Conservation (phyloP, 1,139 yeast species). For the Torulaspora globosa region DNA sequence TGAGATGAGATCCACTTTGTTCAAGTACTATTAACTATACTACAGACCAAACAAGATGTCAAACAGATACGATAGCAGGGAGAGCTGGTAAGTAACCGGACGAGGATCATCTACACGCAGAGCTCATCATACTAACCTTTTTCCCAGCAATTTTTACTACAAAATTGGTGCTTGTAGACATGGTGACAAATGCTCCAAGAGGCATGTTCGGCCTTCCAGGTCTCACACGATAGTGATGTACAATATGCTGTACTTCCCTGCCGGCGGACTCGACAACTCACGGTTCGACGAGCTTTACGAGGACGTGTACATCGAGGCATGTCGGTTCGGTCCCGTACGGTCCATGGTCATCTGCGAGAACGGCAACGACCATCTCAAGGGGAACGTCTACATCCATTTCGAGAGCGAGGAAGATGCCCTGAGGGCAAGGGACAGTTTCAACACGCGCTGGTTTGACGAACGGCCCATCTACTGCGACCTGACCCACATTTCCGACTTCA, state of each 20-base stretch:
- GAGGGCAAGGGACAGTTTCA: slow-evolving; percentile 56
- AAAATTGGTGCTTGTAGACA: slow-evolving; percentile 93
- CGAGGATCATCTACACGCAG: not conserved
- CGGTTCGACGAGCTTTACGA: slow-evolving; percentile 62
- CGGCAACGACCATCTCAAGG: slow-evolving; percentile 73
- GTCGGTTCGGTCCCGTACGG: slow-evolving; percentile 56
- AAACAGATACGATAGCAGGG: slow-evolving; percentile 17
- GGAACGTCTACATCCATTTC: slow-evolving; percentile 76
- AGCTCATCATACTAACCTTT: slow-evolving; percentile 8
- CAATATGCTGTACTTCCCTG: slow-evolving; percentile 68
- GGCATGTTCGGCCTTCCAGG: slow-evolving; percentile 64
- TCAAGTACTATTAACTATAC: not conserved
- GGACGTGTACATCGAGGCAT: slow-evolving; percentile 67
- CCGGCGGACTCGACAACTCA: slow-evolving; percentile 26
- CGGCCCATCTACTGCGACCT: slow-evolving; percentile 79
- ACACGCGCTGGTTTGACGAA: slow-evolving; percentile 77
- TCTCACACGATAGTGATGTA: slow-evolving; percentile 66
- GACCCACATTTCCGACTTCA: slow-evolving; percentile 68
- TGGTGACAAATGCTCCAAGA: slow-evolving; percentile 81
- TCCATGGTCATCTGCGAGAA: slow-evolving; percentile 78
- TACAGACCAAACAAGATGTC: slow-evolving; percentile 2
- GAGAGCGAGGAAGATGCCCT: slow-evolving; percentile 54
- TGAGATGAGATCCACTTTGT: not conserved
- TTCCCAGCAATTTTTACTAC: slow-evolving; percentile 53
- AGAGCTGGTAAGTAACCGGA: slow-evolving; percentile 39